Base-by-base conservation (phyloP, 1,284 basidiomycete species). In the Ceratobasidium sp. region DNA sequence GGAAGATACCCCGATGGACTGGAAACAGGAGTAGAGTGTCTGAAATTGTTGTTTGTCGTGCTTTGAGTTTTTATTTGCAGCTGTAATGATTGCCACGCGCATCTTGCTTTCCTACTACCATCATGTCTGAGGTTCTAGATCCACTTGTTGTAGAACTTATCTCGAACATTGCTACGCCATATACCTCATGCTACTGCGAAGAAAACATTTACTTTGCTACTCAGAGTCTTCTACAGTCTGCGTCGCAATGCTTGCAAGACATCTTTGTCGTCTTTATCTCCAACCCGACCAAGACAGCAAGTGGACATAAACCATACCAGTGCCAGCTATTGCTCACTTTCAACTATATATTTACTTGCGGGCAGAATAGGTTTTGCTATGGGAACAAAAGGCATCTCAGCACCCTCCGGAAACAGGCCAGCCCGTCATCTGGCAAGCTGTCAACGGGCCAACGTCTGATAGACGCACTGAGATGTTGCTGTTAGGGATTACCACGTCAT, bases 181-280 rank as follows among this genome's bases (percentile, higher is more conserved):
- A 71, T 32, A 71, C 68, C 25, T 57, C 68, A 6, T 71, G 68
- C 19, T 71, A 71, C 25, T 71, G 68, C 40, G 68, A 71, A 71
- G 68, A 71, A 25, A 71, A 71, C 22, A 61, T 71, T 37, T 71
- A 71, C 43, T 54, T 71, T 19, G 68, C 68, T 32, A 57, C 54
- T 34, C 68, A 71, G 34, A 44, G 3, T 13, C 52, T 71, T n/a
- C 7, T 61, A 3, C 22, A 9, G 6, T 37, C 22, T 22, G 68
- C 54, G 11, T 19, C 54, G 2, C 11, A 44, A 43, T 25, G 22
- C 54, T 25, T 71, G 15, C 34, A 61, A 61, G 43, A 44, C 59
- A 52, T 71, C 40, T 71, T 44, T 40, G 56, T 52, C 32, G 68
- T 71, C 3, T 71, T 71, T 34, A 57, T 71, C 56, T 71, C 68